These are phyloP conservation scores for Endocalyx cinctus DNA, from an alignment of 2,329 filamentous ascomycete genomes.

Conservation along the genomic window DNA sequence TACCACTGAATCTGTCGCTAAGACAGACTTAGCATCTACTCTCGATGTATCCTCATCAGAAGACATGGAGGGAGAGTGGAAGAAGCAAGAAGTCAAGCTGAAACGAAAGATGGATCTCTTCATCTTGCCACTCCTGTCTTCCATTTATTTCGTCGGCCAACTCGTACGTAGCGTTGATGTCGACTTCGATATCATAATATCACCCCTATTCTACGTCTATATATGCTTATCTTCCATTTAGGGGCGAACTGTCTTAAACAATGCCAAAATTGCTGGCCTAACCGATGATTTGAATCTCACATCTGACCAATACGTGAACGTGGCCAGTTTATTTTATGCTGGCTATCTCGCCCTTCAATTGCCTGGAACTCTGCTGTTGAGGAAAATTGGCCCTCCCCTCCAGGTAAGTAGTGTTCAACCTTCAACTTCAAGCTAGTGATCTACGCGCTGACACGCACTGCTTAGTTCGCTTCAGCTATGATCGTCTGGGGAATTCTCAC, in stretches of 20 bases:
- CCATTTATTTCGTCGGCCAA: slow-evolving; percentile 19
- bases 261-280: slow-evolving; percentile 20
- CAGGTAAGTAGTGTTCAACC: slow-evolving; percentile 18
- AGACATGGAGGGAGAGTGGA: not conserved
- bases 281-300: slow-evolving; percentile 14
- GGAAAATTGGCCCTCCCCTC: slow-evolving; percentile 15
- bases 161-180: slow-evolving; percentile 11
- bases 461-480: not conserved
- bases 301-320: slow-evolving; percentile 14
- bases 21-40: no score
- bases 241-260: slow-evolving; percentile 21
- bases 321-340: slow-evolving; percentile 14
- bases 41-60: no score
- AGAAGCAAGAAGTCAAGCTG: slow-evolving; percentile 8
- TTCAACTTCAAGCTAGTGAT: no score
- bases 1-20: no score
- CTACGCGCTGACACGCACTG: no score
- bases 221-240: slow-evolving; percentile 7
- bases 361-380: slow-evolving; percentile 19
- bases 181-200: not conserved
- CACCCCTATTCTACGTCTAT: not conserved
- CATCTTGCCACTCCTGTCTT: slow-evolving; percentile 17
- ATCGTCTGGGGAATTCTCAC: slow-evolving; percentile 19
- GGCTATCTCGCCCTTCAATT: slow-evolving; percentile 19
- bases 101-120: slow-evolving; percentile 20